Percentiles rank a stretch among this genome's conserved stretches.
phyloP scores from a whole-genome alignment of 768 basidiomycete genomes.

The Amanita polypyramis region DNA sequence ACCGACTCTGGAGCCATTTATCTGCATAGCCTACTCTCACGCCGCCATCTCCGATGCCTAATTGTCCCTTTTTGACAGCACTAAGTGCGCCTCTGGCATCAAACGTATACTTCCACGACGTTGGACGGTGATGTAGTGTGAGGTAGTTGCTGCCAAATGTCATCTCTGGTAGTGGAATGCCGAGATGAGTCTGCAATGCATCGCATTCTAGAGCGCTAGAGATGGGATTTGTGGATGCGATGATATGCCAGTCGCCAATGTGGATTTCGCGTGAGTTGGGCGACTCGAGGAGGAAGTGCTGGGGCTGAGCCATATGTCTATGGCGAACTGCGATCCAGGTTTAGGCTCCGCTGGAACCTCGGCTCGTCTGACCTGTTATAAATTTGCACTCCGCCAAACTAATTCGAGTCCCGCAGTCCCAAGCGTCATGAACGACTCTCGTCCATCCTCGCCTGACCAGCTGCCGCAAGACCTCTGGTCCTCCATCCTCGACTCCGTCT shows the following conservation, averaged over 20 bases:
- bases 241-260: conserved; percentile 58
- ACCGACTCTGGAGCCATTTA: conserved; percentile 89
- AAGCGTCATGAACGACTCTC: conserved; percentile 32
- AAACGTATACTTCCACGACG: conserved; percentile 59
- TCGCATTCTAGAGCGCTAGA: conserved; percentile 72
- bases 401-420: background rate
- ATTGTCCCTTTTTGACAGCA: conserved; percentile 66
- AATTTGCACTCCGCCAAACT: background rate
- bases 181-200: conserved; percentile 47
- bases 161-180: conserved; percentile 92
- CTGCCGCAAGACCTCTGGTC: conserved; percentile 85
- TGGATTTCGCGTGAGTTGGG: conserved; percentile 62
- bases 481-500: conserved; percentile 83
- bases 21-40: conserved; percentile 95
- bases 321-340: conserved; percentile 21
- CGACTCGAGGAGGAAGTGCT: conserved; percentile 61
- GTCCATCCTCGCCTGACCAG: conserved; percentile 60
- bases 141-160: conserved; percentile 84
- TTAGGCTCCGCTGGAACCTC: background rate
- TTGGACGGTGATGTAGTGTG: conserved; percentile 50
- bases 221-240: conserved; percentile 65
- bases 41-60: conserved; percentile 75
- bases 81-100: conserved; percentile 56
- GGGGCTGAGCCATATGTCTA: conserved; percentile 40
- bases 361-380: too few relatives aligned